These are phyloP conservation scores for Fusarium stilboides DNA, from an alignment of 2,329 filamentous ascomycete species.

Conservation along the genomic window DNA sequence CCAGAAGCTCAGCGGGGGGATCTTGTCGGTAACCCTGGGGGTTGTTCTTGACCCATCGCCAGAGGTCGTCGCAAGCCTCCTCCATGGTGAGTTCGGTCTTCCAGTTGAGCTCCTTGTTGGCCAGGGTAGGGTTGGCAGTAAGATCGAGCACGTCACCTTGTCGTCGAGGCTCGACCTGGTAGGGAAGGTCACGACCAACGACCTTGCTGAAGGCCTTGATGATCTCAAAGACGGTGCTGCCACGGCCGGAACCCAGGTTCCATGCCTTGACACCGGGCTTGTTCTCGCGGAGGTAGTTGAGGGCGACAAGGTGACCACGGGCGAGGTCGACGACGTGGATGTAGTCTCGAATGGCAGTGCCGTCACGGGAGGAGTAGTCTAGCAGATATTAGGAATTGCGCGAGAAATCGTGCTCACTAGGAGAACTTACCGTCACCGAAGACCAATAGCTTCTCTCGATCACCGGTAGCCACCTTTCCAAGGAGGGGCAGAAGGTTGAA, in stretches of 20 bases:
- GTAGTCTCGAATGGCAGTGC: constrained; percentile 97
- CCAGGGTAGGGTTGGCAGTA: constrained; percentile 89
- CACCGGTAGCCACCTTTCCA: constrained; percentile 95
- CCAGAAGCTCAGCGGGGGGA: constrained; percentile 86
- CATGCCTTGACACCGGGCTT: constrained; percentile 93
- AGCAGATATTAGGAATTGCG: constrained; percentile 40
- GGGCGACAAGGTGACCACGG: constrained; percentile 86
- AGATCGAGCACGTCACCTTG: constrained; percentile 94
- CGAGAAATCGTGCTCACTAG: neutral
- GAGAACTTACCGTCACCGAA: constrained; percentile 87
- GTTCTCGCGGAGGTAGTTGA: constrained; percentile 88
- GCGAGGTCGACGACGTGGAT: constrained; percentile 96
- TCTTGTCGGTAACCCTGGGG: constrained; percentile 94
- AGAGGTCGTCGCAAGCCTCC: constrained; percentile 93
- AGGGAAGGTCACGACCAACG: constrained; percentile 87
- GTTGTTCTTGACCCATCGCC: constrained; percentile 98
- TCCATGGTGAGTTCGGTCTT: constrained; percentile 92
- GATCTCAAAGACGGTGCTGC: constrained; percentile 97
- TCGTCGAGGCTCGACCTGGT: constrained; percentile 86
- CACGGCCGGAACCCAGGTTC: constrained; percentile 96
- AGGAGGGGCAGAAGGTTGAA: constrained; percentile 96
- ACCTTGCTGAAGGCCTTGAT: constrained; percentile 92
- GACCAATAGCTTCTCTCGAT: constrained; percentile 92
- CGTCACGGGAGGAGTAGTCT: constrained; percentile 94
- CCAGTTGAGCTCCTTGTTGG: constrained; percentile 92